Evolutionary conservation across 2,329 filamentous ascomycete species (phyloP).

Genomic region (Coniochaeta sp.): DNA sequence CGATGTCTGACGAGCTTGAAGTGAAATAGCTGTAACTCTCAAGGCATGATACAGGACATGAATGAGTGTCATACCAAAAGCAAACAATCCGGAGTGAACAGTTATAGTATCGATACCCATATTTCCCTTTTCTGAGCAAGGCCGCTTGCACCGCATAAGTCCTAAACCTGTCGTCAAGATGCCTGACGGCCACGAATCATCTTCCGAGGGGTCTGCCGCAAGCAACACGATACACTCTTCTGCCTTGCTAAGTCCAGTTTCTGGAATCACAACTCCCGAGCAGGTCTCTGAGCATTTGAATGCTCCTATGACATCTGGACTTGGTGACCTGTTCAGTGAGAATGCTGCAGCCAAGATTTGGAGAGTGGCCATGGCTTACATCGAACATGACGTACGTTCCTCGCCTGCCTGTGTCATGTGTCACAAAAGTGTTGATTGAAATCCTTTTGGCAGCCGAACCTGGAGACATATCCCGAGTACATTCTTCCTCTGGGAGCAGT

Average conservation of each 20-base stretch:
- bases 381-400: slow-evolving; percentile 1
- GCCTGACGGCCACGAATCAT: neutral
- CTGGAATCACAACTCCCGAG: neutral
- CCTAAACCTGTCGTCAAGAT: neutral
- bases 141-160: neutral
- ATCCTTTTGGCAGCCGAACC: neutral
- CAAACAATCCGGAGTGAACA: too few relatives aligned
- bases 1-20: neutral
- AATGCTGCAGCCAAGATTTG: slow-evolving; percentile 8
- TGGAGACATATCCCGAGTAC: slow-evolving; percentile 7
- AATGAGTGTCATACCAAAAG: too few relatives aligned
- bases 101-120: too few relatives aligned
- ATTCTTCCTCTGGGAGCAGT: slow-evolving; percentile 1
- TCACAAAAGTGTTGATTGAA: neutral
- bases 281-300: neutral
- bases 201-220: neutral
- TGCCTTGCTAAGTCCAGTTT: neutral
- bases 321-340: slow-evolving; percentile 5
- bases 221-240: neutral
- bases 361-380: slow-evolving; percentile 6
- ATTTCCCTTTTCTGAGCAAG: too few relatives aligned
- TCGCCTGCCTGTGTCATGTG: neutral
- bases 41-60: too few relatives aligned
- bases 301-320: neutral
- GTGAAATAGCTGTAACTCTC: too few relatives aligned